Conservation (phyloP, 768 basidiomycete genomes). For the Phallus indusiatus region DNA sequence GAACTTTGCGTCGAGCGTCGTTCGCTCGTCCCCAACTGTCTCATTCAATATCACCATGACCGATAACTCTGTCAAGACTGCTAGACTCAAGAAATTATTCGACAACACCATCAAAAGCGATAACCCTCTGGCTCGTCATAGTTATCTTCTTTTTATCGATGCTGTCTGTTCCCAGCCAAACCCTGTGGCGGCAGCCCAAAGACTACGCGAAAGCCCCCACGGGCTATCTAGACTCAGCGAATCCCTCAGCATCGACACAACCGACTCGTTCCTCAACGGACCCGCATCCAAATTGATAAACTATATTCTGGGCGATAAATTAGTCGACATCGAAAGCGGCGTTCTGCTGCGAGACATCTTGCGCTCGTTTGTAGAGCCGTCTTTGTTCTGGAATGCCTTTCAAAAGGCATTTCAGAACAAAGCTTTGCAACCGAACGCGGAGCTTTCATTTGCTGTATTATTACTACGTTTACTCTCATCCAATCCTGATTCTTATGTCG, state of each 20-base stretch:
- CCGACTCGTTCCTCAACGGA: conserved; percentile 33
- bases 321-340: conserved; percentile 34
- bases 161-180: conserved; percentile 34
- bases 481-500: conserved; percentile 28
- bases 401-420: conserved; percentile 12
- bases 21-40: too few relatives aligned
- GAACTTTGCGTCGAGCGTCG: too few relatives aligned
- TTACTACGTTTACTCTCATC: conserved; percentile 38
- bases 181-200: conserved; percentile 27
- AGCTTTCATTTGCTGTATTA: conserved; percentile 37
- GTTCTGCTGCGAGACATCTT: conserved; percentile 31
- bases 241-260: conserved; percentile 32
- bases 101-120: conserved; percentile 24
- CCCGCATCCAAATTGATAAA: conserved; percentile 26
- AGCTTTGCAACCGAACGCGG: conserved; percentile 20
- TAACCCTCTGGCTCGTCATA: conserved; percentile 18
- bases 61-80: conserved; percentile 3
- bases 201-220: conserved; percentile 24
- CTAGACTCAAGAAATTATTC: conserved; percentile 27
- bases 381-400: conserved; percentile 37
- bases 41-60: too few relatives aligned
- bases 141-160: conserved; percentile 33
- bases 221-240: conserved; percentile 32
- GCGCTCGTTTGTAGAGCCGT: conserved; percentile 35
- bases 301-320: conserved; percentile 29